Evolutionary conservation across 768 basidiomycete genomes (phyloP).

Genomic region (Zangia roseola): DNA sequence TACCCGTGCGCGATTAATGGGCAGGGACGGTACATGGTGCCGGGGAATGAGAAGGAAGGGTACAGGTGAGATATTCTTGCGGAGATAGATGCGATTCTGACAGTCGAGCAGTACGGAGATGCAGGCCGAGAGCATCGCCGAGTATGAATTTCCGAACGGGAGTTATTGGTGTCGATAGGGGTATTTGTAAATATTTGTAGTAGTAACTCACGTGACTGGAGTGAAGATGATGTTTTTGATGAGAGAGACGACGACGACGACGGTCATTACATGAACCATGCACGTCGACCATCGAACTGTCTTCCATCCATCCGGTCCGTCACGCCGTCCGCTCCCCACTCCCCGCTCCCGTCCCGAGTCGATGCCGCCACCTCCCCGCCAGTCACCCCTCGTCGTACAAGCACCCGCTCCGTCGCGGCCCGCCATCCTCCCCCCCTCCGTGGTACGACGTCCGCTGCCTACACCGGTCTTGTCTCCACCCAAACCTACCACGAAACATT

Average conservation of each 20-base stretch:
- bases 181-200: constrained; percentile 21
- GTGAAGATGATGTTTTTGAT: constrained; percentile 7
- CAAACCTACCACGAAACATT: constrained; percentile 15
- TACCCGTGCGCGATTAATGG: constrained; percentile 81
- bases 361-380: constrained; percentile 21
- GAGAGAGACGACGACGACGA: constrained; percentile 10
- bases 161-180: constrained; percentile 8
- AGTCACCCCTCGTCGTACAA: constrained; percentile 23
- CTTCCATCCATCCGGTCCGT: constrained; percentile 14
- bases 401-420: constrained; percentile 33
- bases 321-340: constrained; percentile 29
- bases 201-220: constrained; percentile 20
- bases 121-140: constrained; percentile 69
- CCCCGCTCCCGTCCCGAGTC: constrained; percentile 28
- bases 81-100: constrained; percentile 7
- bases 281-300: constrained; percentile 9
- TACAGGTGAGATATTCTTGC: constrained; percentile 42
- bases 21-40: constrained; percentile 85
- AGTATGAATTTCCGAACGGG: constrained; percentile 81
- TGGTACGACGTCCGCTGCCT: constrained; percentile 25
- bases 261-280: not conserved
- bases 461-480: constrained; percentile 8
- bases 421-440: constrained; percentile 24
- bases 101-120: constrained; percentile 66
- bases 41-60: constrained; percentile 66